Conservation (phyloP, 2,329 filamentous ascomycete species). For the Cladosporium sp. region DNA sequence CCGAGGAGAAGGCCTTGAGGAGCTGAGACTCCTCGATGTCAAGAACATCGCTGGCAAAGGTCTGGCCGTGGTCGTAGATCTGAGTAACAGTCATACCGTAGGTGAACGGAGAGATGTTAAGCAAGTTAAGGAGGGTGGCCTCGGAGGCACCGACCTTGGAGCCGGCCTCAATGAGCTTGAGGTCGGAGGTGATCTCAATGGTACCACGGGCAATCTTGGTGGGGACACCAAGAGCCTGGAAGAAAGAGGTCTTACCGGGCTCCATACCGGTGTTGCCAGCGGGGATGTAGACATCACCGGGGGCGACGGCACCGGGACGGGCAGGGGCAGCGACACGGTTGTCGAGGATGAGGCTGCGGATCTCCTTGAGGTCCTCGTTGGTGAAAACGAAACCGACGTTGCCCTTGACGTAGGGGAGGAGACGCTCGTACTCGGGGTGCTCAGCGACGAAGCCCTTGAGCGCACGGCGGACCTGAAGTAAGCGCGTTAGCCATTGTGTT, state of each 20-base stretch:
- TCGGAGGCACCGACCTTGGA: constrained; percentile 97
- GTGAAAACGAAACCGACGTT: constrained; percentile 99
- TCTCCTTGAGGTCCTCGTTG: constrained; percentile 89
- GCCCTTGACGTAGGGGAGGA: constrained; percentile 92
- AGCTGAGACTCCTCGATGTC: constrained; percentile 96
- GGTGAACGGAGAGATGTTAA: constrained; percentile 99
- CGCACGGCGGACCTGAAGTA: constrained; percentile 80
- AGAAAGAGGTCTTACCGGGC: constrained; percentile 99
- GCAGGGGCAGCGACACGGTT: constrained; percentile 98
- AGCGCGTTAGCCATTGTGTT: constrained; percentile 23
- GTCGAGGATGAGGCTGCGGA: constrained; percentile 89
- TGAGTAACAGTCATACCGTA: constrained; percentile 96
- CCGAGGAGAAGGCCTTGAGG: constrained; percentile 75
- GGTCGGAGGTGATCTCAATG: constrained; percentile 97
- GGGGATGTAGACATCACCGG: constrained; percentile 89
- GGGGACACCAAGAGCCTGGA: constrained; percentile 99
- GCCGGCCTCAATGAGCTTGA: constrained; percentile 94
- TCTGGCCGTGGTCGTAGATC: constrained; percentile 97
- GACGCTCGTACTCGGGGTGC: constrained; percentile 95
- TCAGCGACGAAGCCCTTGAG: constrained; percentile 92
- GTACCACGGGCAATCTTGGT: constrained; percentile 99
- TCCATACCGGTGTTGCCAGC: constrained; percentile 99
- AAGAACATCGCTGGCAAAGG: constrained; percentile 80
- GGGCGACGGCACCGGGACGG: constrained; percentile 95
- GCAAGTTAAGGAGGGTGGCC: constrained; percentile 98